Evolutionary conservation across 1,284 basidiomycete species (phyloP), one percentile per base, ranked within the genome.

Genomic region (Clitocybe nebularis): DNA sequence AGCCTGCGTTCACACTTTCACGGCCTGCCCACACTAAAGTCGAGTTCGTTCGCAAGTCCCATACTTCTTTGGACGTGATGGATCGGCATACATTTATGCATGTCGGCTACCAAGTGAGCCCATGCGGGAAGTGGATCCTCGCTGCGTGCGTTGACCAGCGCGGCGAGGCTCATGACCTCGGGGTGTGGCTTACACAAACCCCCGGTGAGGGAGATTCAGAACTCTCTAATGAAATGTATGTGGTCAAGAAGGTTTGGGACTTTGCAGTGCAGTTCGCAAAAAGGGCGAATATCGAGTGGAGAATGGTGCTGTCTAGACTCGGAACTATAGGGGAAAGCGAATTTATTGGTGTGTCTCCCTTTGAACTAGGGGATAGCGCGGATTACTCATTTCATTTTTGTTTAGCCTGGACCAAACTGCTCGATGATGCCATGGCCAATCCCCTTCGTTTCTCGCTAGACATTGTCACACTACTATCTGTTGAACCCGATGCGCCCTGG

Each of bases 111-210:
- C 65, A 66, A 24, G 51, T 83, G 1, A 80, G 80, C 8, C 55
- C 63, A 4, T 84, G 80, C 46, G 73, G 79, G 4, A 82, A 80
- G 57, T 91, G 88, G 89, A 66, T 89, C 2, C 57, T 85, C 11
- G 78, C 78, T n/a, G 71, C 77, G n/a, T 83, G 79, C 53, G 64
- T 86, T 7, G 89, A 93, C 54, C 79, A 89, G 54, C 70, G 81
- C 4, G 89, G 88, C 3, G 87, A 91, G 57, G 75, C 70, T 9
- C 77, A 83, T 54, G 78, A 84, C 42, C 54, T 82, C 21, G 76
- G 74, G 6, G 75, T 82, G 5, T 86, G 83, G 81, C 57, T 82
- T 24, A 67, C 69, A n/a, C 72, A 75, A 40, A 56, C 59, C 5
- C 58, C 60, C 17, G 66, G 66, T 17, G 72, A 57, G 43, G 53